Base-by-base conservation (phyloP, 805 yeast genomes). In the Pichia occidentalis region DNA sequence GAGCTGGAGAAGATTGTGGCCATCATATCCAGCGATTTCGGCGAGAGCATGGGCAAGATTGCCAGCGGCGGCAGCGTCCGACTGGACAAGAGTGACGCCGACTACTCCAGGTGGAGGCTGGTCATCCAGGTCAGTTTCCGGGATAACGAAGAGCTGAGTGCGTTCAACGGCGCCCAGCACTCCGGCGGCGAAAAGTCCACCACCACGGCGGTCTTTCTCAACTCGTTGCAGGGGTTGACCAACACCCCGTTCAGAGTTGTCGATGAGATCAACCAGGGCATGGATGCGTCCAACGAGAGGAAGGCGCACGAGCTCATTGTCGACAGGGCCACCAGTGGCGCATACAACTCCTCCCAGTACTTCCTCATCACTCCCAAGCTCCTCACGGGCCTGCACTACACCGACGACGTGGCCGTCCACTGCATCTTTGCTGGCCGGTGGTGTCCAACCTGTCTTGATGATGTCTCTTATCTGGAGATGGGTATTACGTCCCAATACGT, bases 131-230 rank as follows among this genome's bases (percentile, higher is more conserved):
- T 92, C 7, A 78, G 85, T 45, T 92, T 92, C 57, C 71, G 98
- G 53, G 86, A 82, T 47, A 74, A 70, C 33, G 77, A 87, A 12
- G 77, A 70, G n/a, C 57, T 83, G 42, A 77, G 78, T 45, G 73
- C 74, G 14, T 67, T 92, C 34, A 88, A 85, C 51, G 76, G 85
- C n/a, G 86, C 82, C 41, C 76, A 90, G 3, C 98, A 92, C 57
- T 85, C 96, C 1, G 99, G 99, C 40, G 99, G 99, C 35, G 99
- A 92, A 59, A 75, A 95, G 52, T 95, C 97, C 1, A 95, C 92
- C 0, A 80, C 97, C 0, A 92, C 97, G 0, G 90, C 90, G 2
- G 73, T 88, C 36, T 92, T 83, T 56, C 73, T 92, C 54, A 84
- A 92, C 68, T 80, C 97, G 1, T 65, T 92, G 45, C 99, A 92